Percentiles rank a stretch among this genome's conserved stretches.
These are phyloP conservation scores for Sporothrix curviconia DNA, from an alignment of 2,329 filamentous ascomycete genomes.

Conservation along the genomic window DNA sequence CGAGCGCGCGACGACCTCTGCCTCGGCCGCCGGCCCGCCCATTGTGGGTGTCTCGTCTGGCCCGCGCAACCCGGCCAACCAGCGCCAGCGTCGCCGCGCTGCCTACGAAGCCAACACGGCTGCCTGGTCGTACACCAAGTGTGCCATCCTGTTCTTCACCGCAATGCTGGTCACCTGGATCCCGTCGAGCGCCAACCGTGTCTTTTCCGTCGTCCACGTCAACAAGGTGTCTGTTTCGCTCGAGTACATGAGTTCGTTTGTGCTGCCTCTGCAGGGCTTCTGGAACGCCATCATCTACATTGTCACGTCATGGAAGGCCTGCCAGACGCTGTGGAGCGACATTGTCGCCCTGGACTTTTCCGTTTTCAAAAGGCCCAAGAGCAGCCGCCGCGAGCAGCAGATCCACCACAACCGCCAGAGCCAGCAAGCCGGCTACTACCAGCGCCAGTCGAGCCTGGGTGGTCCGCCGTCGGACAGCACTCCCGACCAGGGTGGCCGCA, in stretches of 20 bases:
- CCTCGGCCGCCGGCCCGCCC: neutral
- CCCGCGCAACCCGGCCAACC: conserved; percentile 19
- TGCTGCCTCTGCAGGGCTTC: conserved; percentile 74
- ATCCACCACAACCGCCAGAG: conserved; percentile 19
- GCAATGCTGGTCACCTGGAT: conserved; percentile 70
- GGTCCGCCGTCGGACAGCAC: neutral
- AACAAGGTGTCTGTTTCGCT: conserved; percentile 49
- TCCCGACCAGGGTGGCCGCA: neutral
- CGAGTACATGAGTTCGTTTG: conserved; percentile 64
- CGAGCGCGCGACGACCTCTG: neutral
- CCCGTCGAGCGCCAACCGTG: conserved; percentile 68
- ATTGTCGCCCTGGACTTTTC: conserved; percentile 24
- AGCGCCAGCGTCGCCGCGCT: conserved; percentile 29
- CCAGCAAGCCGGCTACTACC: neutral
- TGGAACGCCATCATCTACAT: conserved; percentile 79
- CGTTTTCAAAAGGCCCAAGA: conserved; percentile 7
- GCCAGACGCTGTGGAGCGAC: conserved; percentile 41
- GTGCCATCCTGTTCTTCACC: conserved; percentile 63
- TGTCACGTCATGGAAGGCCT: conserved; percentile 60
- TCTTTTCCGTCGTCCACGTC: conserved; percentile 60
- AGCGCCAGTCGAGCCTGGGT: conserved; percentile 10
- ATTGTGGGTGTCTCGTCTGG: neutral
- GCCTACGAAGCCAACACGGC: conserved; percentile 53
- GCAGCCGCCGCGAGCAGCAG: conserved; percentile 1
- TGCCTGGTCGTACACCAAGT: conserved; percentile 64